Conservation (phyloP, 2,329 filamentous ascomycete genomes). For the Hirsutella minnesotensis region DNA sequence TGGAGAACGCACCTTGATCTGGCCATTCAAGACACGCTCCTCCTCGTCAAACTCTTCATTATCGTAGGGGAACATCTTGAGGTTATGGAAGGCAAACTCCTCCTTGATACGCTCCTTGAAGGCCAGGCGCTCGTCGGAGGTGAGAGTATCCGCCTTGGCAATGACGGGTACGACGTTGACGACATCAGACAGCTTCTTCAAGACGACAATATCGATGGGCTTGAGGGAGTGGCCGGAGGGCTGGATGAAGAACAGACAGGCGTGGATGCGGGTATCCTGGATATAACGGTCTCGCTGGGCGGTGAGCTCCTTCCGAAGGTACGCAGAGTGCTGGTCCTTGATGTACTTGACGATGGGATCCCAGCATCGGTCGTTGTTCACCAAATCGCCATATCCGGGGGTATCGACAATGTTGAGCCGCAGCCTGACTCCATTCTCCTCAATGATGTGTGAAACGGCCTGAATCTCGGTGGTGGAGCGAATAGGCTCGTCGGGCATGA, state of each 20-base stretch:
- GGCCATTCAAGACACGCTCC: slow-evolving; percentile 82
- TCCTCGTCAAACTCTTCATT: slow-evolving; percentile 98
- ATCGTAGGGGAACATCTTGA: slow-evolving; percentile 99
- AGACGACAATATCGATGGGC: slow-evolving; percentile 97
- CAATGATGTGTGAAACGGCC: slow-evolving; percentile 94
- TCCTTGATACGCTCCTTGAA: slow-evolving; percentile 99
- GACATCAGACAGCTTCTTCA: slow-evolving; percentile 99
- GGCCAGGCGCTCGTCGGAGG: slow-evolving; percentile 82
- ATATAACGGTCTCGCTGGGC: slow-evolving; percentile 98
- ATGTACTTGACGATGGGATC: slow-evolving; percentile 99
- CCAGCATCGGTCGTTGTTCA: slow-evolving; percentile 99
- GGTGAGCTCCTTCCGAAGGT: slow-evolving; percentile 97
- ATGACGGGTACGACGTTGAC: slow-evolving; percentile 99
- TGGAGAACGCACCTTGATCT: slow-evolving; percentile 70
- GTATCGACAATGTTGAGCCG: slow-evolving; percentile 98
- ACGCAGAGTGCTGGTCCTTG: slow-evolving; percentile 99
- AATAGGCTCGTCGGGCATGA: slow-evolving; percentile 84
- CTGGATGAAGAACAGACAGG: slow-evolving; percentile 99
- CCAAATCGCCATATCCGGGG: slow-evolving; percentile 92
- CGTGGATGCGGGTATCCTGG: slow-evolving; percentile 97
- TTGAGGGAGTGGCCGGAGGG: slow-evolving; percentile 96
- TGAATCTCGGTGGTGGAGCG: slow-evolving; percentile 97
- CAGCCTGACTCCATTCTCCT: slow-evolving; percentile 97
- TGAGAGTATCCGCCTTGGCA: slow-evolving; percentile 94
- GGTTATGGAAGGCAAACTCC: slow-evolving; percentile 98